These are phyloP conservation scores for Anthracocystis panici-leucophaei DNA, from an alignment of 1,284 basidiomycete genomes.

Conservation along the genomic window DNA sequence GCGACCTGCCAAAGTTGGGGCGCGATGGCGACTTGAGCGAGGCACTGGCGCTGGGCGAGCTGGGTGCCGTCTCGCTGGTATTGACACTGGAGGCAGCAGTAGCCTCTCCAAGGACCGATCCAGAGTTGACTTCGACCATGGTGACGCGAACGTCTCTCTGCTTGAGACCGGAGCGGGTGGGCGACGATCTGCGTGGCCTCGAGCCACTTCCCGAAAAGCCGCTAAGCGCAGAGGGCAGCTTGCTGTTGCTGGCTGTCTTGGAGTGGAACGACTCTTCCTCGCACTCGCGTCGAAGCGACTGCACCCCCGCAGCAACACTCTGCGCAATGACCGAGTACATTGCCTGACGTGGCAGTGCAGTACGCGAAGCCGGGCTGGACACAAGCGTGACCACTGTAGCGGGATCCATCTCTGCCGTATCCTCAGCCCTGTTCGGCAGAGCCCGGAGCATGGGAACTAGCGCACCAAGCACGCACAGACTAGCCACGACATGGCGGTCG, in stretches of 20 bases:
- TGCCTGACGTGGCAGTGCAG: slow-evolving; percentile 50
- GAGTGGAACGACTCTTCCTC: slow-evolving; percentile 53
- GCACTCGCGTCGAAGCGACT: slow-evolving; percentile 55
- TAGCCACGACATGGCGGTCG: slow-evolving; percentile 54
- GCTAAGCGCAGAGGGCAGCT: slow-evolving; percentile 14
- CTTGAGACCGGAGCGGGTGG: slow-evolving; percentile 24
- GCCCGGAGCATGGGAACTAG: slow-evolving; percentile 49
- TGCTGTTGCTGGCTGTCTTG: slow-evolving; percentile 48
- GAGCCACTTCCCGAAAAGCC: slow-evolving; percentile 11
- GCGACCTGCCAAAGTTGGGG: slow-evolving; percentile 37
- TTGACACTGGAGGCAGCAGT: neutral
- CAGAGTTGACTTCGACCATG: slow-evolving; percentile 46
- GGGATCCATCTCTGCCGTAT: slow-evolving; percentile 19
- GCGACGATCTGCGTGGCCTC: slow-evolving; percentile 23
- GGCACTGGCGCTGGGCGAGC: slow-evolving; percentile 5
- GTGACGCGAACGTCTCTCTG: slow-evolving; percentile 53
- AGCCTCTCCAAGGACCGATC: slow-evolving; percentile 43
- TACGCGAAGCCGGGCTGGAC: slow-evolving; percentile 48
- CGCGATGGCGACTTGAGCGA: slow-evolving; percentile 32
- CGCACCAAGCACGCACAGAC: slow-evolving; percentile 52
- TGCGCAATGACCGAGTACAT: slow-evolving; percentile 56
- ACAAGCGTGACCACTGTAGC: slow-evolving; percentile 52
- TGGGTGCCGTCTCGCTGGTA: slow-evolving; percentile 12
- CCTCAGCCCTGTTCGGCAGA: slow-evolving; percentile 41
- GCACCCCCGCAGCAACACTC: slow-evolving; percentile 51